Evolutionary conservation across 163 green algal species (phyloP).

Genomic region (Chloromonas sp.): DNA sequence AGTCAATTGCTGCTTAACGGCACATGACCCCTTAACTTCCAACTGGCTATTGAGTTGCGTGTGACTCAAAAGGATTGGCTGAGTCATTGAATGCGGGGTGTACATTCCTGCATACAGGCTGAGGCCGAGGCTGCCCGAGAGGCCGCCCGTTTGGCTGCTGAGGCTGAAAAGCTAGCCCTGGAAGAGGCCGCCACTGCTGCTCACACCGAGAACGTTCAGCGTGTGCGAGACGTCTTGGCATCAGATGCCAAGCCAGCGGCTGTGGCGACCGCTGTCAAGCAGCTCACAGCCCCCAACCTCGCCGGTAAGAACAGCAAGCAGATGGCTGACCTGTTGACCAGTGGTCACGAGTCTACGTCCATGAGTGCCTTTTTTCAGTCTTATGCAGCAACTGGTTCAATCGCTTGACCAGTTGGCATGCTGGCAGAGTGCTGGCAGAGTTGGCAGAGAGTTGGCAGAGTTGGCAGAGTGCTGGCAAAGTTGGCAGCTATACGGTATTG

Average conservation of each 20-base stretch:
- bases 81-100: too few species aligned
- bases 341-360: too few species aligned
- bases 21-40: not conserved
- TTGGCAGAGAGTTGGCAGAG: too few species aligned
- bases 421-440: too few species aligned
- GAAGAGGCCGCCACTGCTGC: not conserved
- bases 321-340: too few species aligned
- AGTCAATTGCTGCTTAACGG: not conserved
- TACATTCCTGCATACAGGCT: not conserved
- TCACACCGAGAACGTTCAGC: not conserved
- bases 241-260: conserved; percentile 12
- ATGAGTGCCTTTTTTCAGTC: too few species aligned
- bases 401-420: too few species aligned
- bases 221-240: conserved; percentile 8
- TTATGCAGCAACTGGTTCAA: too few species aligned
- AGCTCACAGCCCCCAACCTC: conserved; percentile 37
- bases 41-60: not conserved
- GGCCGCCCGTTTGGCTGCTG: conserved; percentile 3
- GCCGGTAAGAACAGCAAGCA: not conserved
- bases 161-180: conserved; percentile 21
- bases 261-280: conserved; percentile 39
- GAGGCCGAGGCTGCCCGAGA: conserved; percentile 13
- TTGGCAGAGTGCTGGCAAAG: too few species aligned
- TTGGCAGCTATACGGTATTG: too few species aligned
- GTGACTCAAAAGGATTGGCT: too few species aligned